Evolutionary conservation across 225 moss, liverwort and hornwort species (phyloP).

Genomic region (Pseudoscleropodium purum): DNA sequence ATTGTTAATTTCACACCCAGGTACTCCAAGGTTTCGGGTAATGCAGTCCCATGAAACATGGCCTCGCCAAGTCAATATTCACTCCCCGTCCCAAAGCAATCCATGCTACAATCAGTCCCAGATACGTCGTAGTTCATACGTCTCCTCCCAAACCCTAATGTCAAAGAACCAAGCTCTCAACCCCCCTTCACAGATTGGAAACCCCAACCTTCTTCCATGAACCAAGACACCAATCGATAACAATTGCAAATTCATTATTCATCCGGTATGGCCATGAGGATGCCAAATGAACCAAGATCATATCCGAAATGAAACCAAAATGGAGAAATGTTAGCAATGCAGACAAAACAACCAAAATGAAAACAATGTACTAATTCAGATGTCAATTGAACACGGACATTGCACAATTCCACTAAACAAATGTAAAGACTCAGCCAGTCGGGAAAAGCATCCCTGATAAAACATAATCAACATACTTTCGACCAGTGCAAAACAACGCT

Average conservation of each 20-base stretch:
- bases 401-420: neutral
- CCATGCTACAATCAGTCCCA: too few relatives aligned
- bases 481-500: neutral
- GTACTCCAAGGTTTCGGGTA: neutral
- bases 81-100: neutral
- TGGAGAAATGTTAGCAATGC: neutral
- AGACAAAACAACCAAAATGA: neutral
- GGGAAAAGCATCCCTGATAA: neutral
- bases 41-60: neutral
- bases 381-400: neutral
- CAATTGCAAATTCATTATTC: too few relatives aligned
- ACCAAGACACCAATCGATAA: neutral
- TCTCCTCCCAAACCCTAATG: neutral
- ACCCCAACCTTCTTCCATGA: neutral
- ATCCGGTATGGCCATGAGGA: neutral
- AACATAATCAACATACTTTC: neutral
- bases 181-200: neutral
- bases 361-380: neutral
- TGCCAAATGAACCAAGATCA: neutral
- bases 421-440: neutral
- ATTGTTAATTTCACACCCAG: neutral
- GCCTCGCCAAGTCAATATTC: neutral
- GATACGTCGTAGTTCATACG: neutral
- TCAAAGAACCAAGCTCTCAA: neutral
- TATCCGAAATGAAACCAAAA: too few relatives aligned